These are phyloP conservation scores for Mycena maculata DNA, from an alignment of 768 basidiomycete species.

Conservation along the genomic window DNA sequence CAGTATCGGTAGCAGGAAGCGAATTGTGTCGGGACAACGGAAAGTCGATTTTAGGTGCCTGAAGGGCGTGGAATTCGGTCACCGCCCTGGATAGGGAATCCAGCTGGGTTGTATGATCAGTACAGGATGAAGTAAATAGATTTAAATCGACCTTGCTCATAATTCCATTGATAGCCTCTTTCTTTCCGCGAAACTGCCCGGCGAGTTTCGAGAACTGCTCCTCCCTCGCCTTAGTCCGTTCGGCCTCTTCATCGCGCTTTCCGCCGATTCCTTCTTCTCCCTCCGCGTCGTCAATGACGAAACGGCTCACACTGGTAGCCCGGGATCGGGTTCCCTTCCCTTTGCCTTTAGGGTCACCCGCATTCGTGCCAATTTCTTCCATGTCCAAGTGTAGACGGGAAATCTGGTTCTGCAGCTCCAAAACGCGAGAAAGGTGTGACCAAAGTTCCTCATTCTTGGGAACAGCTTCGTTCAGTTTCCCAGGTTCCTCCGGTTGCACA, in stretches of 20 bases:
- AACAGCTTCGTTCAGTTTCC: conserved; percentile 29
- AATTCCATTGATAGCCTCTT: conserved; percentile 74
- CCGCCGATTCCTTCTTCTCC: conserved; percentile 65
- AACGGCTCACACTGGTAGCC: conserved; percentile 33
- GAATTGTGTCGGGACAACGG: conserved; percentile 46
- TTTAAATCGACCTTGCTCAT: conserved; percentile 72
- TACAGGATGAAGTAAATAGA: conserved; percentile 11
- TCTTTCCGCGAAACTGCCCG: conserved; percentile 76
- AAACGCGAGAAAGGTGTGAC: conserved; percentile 74
- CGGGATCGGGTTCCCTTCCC: conserved; percentile 42
- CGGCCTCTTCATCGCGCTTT: conserved; percentile 64
- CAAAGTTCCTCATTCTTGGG: conserved; percentile 66
- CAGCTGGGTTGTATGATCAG: conserved; percentile 54
- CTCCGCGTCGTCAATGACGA: conserved; percentile 50
- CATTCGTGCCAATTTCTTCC: conserved; percentile 69
- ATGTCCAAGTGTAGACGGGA: conserved; percentile 80
- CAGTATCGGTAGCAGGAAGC: conserved; percentile 24
- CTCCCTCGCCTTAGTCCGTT: conserved; percentile 66
- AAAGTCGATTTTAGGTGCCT: conserved; percentile 58
- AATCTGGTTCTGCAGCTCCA: conserved; percentile 78
- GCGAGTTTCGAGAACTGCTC: conserved; percentile 77
- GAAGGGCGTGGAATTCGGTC: conserved; percentile 62
- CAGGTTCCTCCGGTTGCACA: conserved; percentile 27
- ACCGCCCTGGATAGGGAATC: conserved; percentile 66
- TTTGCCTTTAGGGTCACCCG: conserved; percentile 51